Conservation (phyloP, 805 yeast genomes). For the Starmerella powellii region DNA sequence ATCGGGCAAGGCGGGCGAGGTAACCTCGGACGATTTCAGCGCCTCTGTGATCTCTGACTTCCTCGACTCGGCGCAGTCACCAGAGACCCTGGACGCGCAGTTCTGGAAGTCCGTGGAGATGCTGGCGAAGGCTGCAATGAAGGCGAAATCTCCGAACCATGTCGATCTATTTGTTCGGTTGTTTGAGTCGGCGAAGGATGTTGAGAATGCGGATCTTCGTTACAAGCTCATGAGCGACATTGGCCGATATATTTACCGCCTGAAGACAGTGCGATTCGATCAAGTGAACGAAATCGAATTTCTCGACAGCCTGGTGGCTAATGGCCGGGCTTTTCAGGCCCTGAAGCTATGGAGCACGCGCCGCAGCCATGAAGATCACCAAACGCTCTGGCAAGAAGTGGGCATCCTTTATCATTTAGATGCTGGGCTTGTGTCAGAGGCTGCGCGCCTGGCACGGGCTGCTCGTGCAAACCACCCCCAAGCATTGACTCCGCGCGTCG, state of each 20-base stretch:
- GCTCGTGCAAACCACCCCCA: background rate
- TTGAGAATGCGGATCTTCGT: conserved; percentile 5
- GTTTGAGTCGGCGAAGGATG: conserved; percentile 21
- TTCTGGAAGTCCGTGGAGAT: conserved; percentile 18
- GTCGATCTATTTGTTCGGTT: conserved; percentile 14
- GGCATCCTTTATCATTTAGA: conserved; percentile 22
- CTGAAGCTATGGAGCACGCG: conserved; percentile 20
- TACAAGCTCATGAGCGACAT: conserved; percentile 6
- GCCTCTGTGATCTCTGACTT: conserved; percentile 6
- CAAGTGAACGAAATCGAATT: conserved; percentile 25
- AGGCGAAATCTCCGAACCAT: conserved; percentile 1
- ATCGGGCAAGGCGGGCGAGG: background rate
- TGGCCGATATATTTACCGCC: conserved; percentile 20
- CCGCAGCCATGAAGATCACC: conserved; percentile 4
- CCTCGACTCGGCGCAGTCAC: conserved; percentile 8
- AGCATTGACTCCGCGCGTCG: conserved; percentile 10
- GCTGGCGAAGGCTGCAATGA: conserved; percentile 5
- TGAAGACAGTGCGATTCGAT: conserved; percentile 20
- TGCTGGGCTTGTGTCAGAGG: conserved; percentile 15
- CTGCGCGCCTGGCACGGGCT: conserved; percentile 13
- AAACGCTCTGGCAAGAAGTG: conserved; percentile 21
- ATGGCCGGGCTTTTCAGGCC: conserved; percentile 16
- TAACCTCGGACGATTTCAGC: conserved; percentile 1
- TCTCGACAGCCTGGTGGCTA: conserved; percentile 20
- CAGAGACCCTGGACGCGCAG: conserved; percentile 9